Conservation (phyloP, 2,329 filamentous ascomycete genomes). For the Hymenoscyphus infarciens region DNA sequence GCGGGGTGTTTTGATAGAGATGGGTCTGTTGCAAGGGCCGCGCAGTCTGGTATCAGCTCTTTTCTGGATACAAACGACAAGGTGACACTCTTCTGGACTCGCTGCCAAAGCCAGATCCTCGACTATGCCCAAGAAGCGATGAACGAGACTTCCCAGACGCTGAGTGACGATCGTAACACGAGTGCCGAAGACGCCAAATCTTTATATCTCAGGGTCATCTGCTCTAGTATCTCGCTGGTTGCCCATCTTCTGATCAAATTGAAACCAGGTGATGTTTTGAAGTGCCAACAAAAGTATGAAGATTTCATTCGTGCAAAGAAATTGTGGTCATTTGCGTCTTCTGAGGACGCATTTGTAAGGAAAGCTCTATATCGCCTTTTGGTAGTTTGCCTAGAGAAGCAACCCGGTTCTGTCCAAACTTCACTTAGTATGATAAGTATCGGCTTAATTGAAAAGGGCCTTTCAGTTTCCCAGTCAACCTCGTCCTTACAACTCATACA, state of each 20-base stretch:
- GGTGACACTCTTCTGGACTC: slow-evolving; percentile 68
- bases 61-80: slow-evolving; percentile 83
- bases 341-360: slow-evolving; percentile 53
- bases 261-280: slow-evolving; percentile 51
- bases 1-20: slow-evolving; percentile 87
- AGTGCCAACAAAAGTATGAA: slow-evolving; percentile 60
- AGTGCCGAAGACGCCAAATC: slow-evolving; percentile 79
- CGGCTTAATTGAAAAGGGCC: slow-evolving; percentile 66
- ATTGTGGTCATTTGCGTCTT: slow-evolving; percentile 65
- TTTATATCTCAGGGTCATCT: slow-evolving; percentile 76
- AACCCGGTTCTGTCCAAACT: slow-evolving; percentile 45
- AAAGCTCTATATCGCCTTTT: slow-evolving; percentile 51
- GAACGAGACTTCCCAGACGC: slow-evolving; percentile 72
- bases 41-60: slow-evolving; percentile 68
- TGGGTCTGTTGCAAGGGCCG: slow-evolving; percentile 69
- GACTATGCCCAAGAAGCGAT: slow-evolving; percentile 79
- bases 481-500: slow-evolving; percentile 71
- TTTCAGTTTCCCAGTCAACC: slow-evolving; percentile 68
- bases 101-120: slow-evolving; percentile 76
- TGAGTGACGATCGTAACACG: slow-evolving; percentile 86
- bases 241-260: slow-evolving; percentile 50
- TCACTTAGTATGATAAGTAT: slow-evolving; percentile 51
- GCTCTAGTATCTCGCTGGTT: slow-evolving; percentile 53
- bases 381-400: slow-evolving; percentile 45
- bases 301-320: slow-evolving; percentile 55